Base-by-base conservation (phyloP, 2,329 filamentous ascomycete species). In the Aspergillus alliaceus region DNA sequence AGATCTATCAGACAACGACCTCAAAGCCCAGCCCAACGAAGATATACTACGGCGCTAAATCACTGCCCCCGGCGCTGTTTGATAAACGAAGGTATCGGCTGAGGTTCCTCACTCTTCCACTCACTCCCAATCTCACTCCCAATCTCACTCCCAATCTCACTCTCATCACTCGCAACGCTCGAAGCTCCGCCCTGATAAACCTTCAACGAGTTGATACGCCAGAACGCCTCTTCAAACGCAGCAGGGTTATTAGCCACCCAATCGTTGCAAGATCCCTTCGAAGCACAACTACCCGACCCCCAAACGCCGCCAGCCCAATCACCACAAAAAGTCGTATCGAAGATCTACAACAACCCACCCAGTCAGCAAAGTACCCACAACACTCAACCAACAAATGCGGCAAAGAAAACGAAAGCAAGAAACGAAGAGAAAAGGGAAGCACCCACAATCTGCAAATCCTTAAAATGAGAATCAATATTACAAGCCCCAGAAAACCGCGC, bases 311-410 rank as follows among this genome's bases (percentile, higher is more conserved):
- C 90, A 7, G 92, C 92, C 92, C 92, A 96, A 69, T 89, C 85
- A 20, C 93, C 93, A 74, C 93, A 97, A 72, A 96, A 91, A 6
- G 89, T 90, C 1, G 87, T 95, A 75, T 90, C 96, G 35, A 88
- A 76, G 52, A 77, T 68, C 73, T 75, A 51, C 8, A 22, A 22
- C 15, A 14, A 25, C 3, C n/a, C 6, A 14, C 18, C 25, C 32
- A 34, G 25, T 42, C 20, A 42, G 40, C n/a, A 44, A 9, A 9
- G n/a, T 27, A 12, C 24, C 22, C 39, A 27, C 39, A n/a, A 27
- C 15, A 51, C 22, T 35, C 11, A 18, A n/a, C 46, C 18, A 40
- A 46, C 31, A 39, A 31, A 6, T 6, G 29, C 29, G 29, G 11
- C 6, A 31, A 11, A 34, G 12, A 6, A 40, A 39, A 6, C 8